Evolutionary conservation across 1,139 yeast genomes (phyloP), one percentile per base, ranked within the genome.

Genomic region (Citeromyces siamensis): DNA sequence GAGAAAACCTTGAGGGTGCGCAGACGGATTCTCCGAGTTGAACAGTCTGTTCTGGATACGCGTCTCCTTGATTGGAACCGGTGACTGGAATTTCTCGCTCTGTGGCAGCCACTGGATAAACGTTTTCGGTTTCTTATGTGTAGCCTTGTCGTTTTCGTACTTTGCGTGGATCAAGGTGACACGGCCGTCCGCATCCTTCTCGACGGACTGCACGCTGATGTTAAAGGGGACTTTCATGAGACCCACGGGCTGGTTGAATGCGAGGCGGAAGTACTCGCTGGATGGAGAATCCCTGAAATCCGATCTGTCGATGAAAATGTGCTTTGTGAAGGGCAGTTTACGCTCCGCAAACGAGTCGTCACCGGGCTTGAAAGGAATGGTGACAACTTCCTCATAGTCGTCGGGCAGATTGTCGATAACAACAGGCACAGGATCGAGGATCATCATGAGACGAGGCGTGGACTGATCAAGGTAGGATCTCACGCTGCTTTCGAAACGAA

Each of bases 161-260:
- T 80, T 73, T 35, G 83, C 95, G 46, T 79, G 78, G 41, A 93
- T 73, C 58, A 74, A 75, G 14, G 64, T 62, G 38, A 86, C 71
- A 36, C 70, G 64, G 18, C 95, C 96, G 10, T 56, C 40, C 1
- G 59, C 46, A 49, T 80, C 80, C 50, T 66, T 74, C 45, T 78
- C 83, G 41, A 75, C 70, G 33, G 77, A 69, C 41, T 75, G 76
- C 48, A 82, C 93, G 38, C 80, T 70, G 44, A 93, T 68, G 42
- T 81, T 85, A 61, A 71, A 72, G 41, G 97, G 95, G 22, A 90
- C 95, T 58, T 77, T 85, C 67, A 93, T 74, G 49, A 93, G 67
- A n/a, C 99, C 99, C 45, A 93, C 98, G 3, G 95, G 75, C 64
- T 88, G 95, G 35, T 81, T 82, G 16, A 95, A 95, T 1, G 95